These are phyloP conservation scores for Exophiala spinifera DNA, from an alignment of 2,329 filamentous ascomycete species.

Conservation along the genomic window DNA sequence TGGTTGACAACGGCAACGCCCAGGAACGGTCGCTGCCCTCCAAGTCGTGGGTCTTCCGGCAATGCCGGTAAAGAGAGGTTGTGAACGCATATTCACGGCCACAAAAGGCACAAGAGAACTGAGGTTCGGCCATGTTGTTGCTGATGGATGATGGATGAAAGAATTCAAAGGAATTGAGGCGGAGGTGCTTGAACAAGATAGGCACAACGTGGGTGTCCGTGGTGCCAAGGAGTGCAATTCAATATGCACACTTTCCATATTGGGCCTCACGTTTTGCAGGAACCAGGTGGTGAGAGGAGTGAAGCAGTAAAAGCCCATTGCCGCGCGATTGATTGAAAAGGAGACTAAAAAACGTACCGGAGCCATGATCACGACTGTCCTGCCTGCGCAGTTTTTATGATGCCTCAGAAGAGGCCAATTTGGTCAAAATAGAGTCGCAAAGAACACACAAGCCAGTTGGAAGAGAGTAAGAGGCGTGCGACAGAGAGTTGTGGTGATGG, in stretches of 20 bases:
- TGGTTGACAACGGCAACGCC: neutral
- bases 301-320: neutral
- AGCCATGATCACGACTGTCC: conserved; percentile 10
- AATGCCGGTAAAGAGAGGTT: conserved; percentile 10
- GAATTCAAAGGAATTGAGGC: neutral
- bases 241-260: no score
- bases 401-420: neutral
- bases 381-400: neutral
- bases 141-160: neutral
- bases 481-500: neutral
- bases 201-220: no score
- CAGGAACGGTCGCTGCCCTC: neutral
- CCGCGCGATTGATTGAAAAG: neutral
- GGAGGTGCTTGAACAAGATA: no score
- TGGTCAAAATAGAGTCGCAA: neutral
- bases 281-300: no score
- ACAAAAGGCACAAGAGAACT: conserved; percentile 5
- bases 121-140: neutral
- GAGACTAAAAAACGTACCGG: conserved; percentile 13
- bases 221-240: no score
- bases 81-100: neutral
- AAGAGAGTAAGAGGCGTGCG: neutral
- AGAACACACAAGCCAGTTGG: neutral
- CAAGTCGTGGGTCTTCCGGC: conserved; percentile 3
- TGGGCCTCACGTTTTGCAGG: no score